Percentiles rank a stretch among this genome's conserved stretches.
Evolutionary conservation across 805 yeast species (phyloP).

Genomic region (Kazachstania viticola): DNA sequence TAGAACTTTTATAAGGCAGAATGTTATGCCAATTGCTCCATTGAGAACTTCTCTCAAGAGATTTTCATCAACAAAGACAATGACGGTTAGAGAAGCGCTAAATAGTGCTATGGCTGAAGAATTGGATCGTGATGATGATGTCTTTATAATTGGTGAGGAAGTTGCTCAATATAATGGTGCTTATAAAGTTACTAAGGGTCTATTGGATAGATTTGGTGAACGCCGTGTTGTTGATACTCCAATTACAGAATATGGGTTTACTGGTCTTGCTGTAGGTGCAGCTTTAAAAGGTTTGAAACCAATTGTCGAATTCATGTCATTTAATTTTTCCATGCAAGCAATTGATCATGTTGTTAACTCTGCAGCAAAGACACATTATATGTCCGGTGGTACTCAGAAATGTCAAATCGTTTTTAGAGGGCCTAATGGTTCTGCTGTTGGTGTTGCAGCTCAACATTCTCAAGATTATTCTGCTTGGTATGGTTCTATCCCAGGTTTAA

Average conservation of each 20-base stretch:
- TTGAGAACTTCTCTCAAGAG: conserved; percentile 4
- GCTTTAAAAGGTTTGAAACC: conserved; percentile 96
- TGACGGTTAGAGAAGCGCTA: conserved; percentile 95
- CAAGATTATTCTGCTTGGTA: conserved; percentile 98
- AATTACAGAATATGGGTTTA: conserved; percentile 97
- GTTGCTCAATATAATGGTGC: conserved; percentile 99
- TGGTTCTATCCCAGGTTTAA: conserved; percentile 95
- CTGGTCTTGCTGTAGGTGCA: conserved; percentile 91
- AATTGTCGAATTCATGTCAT: conserved; percentile 96
- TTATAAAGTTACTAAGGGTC: conserved; percentile 90
- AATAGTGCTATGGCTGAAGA: conserved; percentile 95
- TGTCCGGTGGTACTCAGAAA: conserved; percentile 98
- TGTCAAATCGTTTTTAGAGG: conserved; percentile 98
- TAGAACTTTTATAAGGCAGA: too few species aligned
- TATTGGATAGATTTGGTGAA: conserved; percentile 90
- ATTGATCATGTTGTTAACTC: conserved; percentile 97
- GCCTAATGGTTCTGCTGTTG: conserved; percentile 99
- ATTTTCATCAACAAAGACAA: conserved; percentile 37
- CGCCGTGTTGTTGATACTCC: conserved; percentile 92
- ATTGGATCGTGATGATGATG: conserved; percentile 88
- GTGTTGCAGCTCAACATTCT: conserved; percentile 99
- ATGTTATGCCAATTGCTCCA: not conserved
- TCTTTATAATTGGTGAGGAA: conserved; percentile 96
- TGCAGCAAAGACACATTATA: conserved; percentile 96
- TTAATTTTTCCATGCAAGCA: conserved; percentile 99